Evolutionary conservation across 164 flowering plant genomes (phyloP), one percentile per base, ranked within the genome.

Genomic region (Platanus orientalis): DNA sequence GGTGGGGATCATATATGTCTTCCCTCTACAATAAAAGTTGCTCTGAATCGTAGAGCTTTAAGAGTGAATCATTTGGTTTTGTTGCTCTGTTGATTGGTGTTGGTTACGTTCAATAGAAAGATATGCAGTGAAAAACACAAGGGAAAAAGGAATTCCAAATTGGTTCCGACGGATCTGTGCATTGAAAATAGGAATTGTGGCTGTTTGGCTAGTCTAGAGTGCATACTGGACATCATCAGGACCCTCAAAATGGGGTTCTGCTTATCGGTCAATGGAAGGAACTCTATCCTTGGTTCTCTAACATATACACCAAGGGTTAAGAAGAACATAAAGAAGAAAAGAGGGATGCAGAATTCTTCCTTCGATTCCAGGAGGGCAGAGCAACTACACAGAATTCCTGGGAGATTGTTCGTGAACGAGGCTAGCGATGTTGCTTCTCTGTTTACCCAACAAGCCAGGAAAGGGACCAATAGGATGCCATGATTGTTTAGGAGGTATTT

Each of bases 171-270:
- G 87, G 92, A 81, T 83, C 67, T 81, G 13, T 78, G 80, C 21
- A 57, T 59, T 27, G 85, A 81, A 67, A 76, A 75, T 58, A 62
- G 84, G 54, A 80, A 84, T 21, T 72, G 62, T 60, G 61, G 60
- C 63, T 77, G 82, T 66, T 40, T 73, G 47, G 91, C 76, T 84
- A 89, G 78, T 82, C 93, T 94, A 96, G 99, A 94, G 84, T 94
- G 99, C 95, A 34, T 94, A 70, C 53, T 89, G n/a, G n/a, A n/a
- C n/a, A n/a, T n/a, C n/a, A n/a, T n/a, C n/a, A n/a, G n/a, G n/a
- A n/a, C n/a, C n/a, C 97, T 94, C 30, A 75, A 89, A 65, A 91
- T 89, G 97, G 99, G 99, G 84, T 94, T 96, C 99, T 94, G 99
- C 88, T 81, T 91, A 26, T 81, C 97, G 25, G 69, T 73, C 1